Evolutionary conservation across 148 eudicot genomes (phyloP).

Genomic region (Vaccinium vitisidaea): DNA sequence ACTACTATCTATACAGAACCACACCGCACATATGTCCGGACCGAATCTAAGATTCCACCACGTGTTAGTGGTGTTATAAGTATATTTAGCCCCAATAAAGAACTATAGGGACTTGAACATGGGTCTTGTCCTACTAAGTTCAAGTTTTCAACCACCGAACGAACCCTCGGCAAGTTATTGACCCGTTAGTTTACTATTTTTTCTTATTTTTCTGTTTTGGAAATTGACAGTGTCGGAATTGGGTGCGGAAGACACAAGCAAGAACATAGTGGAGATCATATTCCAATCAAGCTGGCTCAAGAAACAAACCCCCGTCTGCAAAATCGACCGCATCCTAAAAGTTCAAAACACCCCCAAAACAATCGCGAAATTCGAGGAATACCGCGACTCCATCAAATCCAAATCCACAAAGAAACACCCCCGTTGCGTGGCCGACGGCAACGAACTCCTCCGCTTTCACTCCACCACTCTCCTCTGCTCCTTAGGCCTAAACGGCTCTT

Average conservation of each 20-base stretch:
- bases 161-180: no score
- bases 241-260: conserved; percentile 93
- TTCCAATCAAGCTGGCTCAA: conserved; percentile 97
- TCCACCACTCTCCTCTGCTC: conserved; percentile 75
- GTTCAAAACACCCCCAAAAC: conserved; percentile 83
- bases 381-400: conserved; percentile 69
- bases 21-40: no score
- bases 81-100: no score
- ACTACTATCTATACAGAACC: no score
- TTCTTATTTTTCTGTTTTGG: not conserved
- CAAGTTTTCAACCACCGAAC: no score
- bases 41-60: no score
- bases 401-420: conserved; percentile 71
- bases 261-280: conserved; percentile 97
- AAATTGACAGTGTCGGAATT: conserved; percentile 65
- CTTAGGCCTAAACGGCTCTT: conserved; percentile 73
- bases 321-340: conserved; percentile 83
- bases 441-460: conserved; percentile 88
- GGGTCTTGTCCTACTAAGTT: no score
- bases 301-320: conserved; percentile 76
- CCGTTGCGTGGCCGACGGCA: conserved; percentile 90
- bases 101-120: no score
- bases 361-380: conserved; percentile 72
- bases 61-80: no score
- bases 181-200: no score